Percentiles rank a stretch among this genome's conserved stretches.
These are phyloP conservation scores for Russula compacta DNA, from an alignment of 768 basidiomycete genomes.

Conservation along the genomic window DNA sequence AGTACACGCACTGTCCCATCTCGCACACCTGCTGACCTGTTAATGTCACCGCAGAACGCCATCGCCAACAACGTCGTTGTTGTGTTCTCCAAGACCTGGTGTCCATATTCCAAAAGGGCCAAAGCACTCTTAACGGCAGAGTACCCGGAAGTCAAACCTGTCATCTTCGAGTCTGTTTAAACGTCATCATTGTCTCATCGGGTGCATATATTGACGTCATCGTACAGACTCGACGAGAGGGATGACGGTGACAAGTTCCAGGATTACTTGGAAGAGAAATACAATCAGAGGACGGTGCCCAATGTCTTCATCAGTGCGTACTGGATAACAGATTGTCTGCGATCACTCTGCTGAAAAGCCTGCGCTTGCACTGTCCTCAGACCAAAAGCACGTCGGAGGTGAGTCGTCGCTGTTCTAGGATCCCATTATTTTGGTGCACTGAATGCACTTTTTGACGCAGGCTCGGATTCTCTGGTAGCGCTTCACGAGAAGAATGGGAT, in stretches of 20 bases:
- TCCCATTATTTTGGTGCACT: not conserved
- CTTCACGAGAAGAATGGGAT: not conserved
- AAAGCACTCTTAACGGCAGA: constrained; percentile 28
- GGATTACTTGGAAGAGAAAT: constrained; percentile 52
- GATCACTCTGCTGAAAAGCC: not conserved
- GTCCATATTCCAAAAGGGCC: constrained; percentile 33
- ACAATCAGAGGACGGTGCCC: constrained; percentile 65
- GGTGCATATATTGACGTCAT: not conserved
- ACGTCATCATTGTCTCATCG: not conserved
- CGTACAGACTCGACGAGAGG: constrained; percentile 44
- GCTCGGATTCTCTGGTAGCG: not conserved
- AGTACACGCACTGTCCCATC: not conserved
- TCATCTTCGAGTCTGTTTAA: constrained; percentile 28
- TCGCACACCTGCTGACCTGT: not conserved
- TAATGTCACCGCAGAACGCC: constrained; percentile 21
- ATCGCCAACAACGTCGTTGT: constrained; percentile 30
- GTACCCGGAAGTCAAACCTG: constrained; percentile 23
- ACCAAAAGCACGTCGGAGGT: constrained; percentile 48
- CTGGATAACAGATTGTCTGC: not conserved
- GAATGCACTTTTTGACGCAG: not conserved
- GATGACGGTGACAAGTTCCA: constrained; percentile 53
- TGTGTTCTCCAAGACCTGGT: constrained; percentile 33
- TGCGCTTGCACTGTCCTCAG: constrained; percentile 23
- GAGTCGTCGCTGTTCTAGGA: not conserved
- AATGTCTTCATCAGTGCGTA: constrained; percentile 63